Evolutionary conservation across 2,329 filamentous ascomycete genomes (phyloP).

Genomic region (Cordyceps cateniannulata): DNA sequence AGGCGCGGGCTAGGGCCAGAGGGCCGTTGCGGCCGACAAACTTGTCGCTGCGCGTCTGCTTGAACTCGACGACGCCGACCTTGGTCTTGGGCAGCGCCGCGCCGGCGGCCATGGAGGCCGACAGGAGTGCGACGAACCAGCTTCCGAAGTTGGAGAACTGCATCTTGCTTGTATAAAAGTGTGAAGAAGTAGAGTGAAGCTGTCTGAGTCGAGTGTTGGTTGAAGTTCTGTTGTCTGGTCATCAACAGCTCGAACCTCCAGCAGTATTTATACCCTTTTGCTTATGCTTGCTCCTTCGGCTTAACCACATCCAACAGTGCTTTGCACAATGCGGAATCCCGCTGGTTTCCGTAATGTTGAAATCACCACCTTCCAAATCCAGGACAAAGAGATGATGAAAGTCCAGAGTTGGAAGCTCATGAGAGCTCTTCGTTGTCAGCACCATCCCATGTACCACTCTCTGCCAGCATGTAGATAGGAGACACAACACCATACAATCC

Average conservation of each 20-base stretch:
- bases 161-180: not conserved
- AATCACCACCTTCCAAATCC: not conserved
- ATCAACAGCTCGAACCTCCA: not conserved
- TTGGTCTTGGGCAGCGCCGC: slow-evolving; percentile 12
- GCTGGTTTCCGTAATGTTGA: not conserved
- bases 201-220: not conserved
- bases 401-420: not conserved
- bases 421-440: not conserved
- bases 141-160: slow-evolving; percentile 7
- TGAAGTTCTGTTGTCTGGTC: not conserved
- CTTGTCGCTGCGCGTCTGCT: slow-evolving; percentile 11
- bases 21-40: slow-evolving; percentile 23
- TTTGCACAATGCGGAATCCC: not conserved
- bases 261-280: not conserved
- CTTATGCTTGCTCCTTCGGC: not conserved
- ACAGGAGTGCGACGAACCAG: slow-evolving; percentile 1
- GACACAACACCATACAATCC: not conserved
- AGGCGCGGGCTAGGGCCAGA: slow-evolving; percentile 27
- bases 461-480: not conserved
- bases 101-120: slow-evolving; percentile 11
- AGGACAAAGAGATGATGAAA: not conserved
- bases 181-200: not conserved
- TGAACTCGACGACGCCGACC: not conserved
- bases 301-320: not conserved
- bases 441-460: not conserved